Base-by-base conservation (phyloP, 805 yeast species). In the Candida nemodendra region DNA sequence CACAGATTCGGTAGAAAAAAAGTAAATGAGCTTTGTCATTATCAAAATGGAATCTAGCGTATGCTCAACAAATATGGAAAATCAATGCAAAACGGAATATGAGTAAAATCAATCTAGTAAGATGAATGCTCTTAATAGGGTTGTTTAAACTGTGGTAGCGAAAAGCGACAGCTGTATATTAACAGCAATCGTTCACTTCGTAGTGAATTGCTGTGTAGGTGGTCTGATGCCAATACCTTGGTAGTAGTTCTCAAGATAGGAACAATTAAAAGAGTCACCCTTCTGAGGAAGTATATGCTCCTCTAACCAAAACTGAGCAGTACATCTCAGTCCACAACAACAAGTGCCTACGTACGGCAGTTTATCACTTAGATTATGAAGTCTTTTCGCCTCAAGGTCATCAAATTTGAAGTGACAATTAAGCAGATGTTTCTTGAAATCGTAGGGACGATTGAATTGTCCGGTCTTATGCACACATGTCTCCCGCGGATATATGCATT, bases 361-460 rank as follows among this genome's bases (percentile, higher is more conserved):
- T 52, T 79, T 79, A 38, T 76, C 81, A 35, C 66, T 68, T 39
- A 80, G 57, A 39, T 74, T 77, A 41, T 74, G 75, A 38, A 68
- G 57, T 28, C 65, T 64, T 35, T 69, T 68, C 9, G 69, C 68
- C 25, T 59, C 53, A 4, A 64, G 62, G 40, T 74, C 65, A 45
- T 76, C 80, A 53, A 78, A 79, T 32, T 54, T 56, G 53, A 80
- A 80, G 47, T 80, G 87, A 36, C 72, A 64, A 52, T 79, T 81
- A 27, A 80, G 59, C 37, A 80, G 57, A 52, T 80, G 87, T 51
- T 80, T 80, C 52, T 80, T 80, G 64, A 66, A 78, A 54, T 80
- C 87, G 54, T 80, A 80, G 5, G 82, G 83, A 33, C 87, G 64
- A 59, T 80, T 80, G 62, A 80, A 80, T 50, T 66, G 74, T 19